A percentile compares a stretch with the other conserved stretches of the same genome.
These are phyloP conservation scores for Lyophyllum decastes DNA, from an alignment of 768 basidiomycete species.

Conservation along the genomic window DNA sequence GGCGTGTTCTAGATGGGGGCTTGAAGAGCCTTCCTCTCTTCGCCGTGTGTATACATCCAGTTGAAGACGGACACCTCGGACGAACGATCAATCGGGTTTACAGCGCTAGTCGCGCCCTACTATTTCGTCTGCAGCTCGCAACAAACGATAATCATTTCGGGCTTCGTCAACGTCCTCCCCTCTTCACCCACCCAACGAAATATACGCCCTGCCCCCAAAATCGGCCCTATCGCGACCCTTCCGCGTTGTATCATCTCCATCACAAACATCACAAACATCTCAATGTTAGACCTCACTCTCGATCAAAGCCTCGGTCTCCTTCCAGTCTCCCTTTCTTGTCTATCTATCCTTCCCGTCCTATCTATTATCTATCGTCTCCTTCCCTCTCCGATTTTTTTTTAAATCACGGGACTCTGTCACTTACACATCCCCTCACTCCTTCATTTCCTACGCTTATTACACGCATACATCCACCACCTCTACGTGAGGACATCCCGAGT, in stretches of 20 bases:
- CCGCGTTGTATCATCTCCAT: not conserved
- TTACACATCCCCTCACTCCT: not conserved
- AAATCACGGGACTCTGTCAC: not conserved
- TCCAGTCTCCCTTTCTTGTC: conserved; percentile 6
- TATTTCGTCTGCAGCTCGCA: not conserved
- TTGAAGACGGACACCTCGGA: not conserved
- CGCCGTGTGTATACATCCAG: not conserved
- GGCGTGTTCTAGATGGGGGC: conserved; percentile 14
- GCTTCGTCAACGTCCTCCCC: not conserved
- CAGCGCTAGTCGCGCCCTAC: not conserved
- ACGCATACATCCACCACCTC: not conserved
- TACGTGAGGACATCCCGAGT: not conserved
- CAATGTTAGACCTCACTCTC: not conserved
- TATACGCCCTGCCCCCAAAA: not conserved
- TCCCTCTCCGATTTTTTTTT: conserved; percentile 2
- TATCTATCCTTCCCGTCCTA: not conserved
- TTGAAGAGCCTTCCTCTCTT: not conserved
- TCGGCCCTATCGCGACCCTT: not conserved
- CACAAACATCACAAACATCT: not conserved
- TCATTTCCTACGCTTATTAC: not conserved
- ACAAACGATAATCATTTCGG: not conserved
- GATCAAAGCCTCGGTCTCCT: not conserved
- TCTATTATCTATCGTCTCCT: not conserved
- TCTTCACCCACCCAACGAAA: not conserved
- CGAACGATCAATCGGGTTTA: not conserved